These are phyloP conservation scores for Euptelea pleiosperma DNA, from an alignment of 164 flowering plant species.

Conservation along the genomic window DNA sequence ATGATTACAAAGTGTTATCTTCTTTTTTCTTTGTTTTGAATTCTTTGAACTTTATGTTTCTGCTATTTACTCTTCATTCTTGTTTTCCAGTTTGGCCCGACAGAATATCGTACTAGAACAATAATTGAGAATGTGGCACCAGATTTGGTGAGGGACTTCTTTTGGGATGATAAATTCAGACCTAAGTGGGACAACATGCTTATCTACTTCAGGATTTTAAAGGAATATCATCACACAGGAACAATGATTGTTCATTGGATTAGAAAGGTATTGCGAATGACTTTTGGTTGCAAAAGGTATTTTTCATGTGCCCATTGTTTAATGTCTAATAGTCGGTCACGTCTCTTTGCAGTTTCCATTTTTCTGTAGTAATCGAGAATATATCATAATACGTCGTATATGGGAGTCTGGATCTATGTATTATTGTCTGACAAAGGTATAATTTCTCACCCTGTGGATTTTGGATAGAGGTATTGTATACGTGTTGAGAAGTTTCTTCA, in stretches of 20 bases:
- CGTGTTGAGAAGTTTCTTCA: too few relatives aligned
- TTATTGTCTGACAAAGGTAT: conserved; percentile 66
- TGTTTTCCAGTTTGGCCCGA: conserved; percentile 40
- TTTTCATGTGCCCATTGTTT: conserved; percentile 6
- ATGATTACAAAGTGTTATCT: too few relatives aligned
- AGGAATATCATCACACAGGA: conserved; percentile 65
- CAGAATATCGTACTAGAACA: conserved; percentile 67
- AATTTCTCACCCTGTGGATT: too few relatives aligned
- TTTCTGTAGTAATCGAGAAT: conserved; percentile 78
- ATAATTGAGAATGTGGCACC: conserved; percentile 70
- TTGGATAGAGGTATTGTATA: too few relatives aligned
- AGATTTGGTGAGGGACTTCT: conserved; percentile 71
- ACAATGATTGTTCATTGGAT: conserved; percentile 70
- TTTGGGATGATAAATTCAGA: conserved; percentile 82
- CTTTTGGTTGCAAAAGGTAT: neutral
- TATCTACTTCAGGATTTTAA: conserved; percentile 35
- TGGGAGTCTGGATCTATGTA: conserved; percentile 64
- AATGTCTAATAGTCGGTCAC: neutral
- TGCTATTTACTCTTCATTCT: neutral
- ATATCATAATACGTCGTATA: conserved; percentile 64
- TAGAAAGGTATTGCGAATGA: conserved; percentile 55
- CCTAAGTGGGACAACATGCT: conserved; percentile 79
- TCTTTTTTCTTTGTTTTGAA: too few relatives aligned
- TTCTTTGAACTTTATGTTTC: too few relatives aligned
- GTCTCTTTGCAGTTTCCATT: conserved; percentile 64